Conservation (phyloP, 106 monocot species). For the Platanthera zijinensis region DNA sequence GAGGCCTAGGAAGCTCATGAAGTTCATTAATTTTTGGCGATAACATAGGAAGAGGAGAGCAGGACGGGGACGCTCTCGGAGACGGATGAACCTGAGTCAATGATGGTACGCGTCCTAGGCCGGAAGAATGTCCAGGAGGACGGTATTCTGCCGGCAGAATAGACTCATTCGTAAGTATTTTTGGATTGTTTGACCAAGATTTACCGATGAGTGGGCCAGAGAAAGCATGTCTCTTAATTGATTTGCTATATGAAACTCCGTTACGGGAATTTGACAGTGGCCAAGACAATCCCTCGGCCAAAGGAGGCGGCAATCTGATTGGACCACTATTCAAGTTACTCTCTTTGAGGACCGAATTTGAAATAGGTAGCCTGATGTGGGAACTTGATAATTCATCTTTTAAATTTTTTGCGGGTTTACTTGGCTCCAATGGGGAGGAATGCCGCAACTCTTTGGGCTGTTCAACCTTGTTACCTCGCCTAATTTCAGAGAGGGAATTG, state of each 20-base stretch:
- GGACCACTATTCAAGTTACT: slow-evolving; percentile 37
- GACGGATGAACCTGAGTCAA: slow-evolving; percentile 8
- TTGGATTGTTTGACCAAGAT: slow-evolving; percentile 22
- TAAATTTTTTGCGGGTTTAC: slow-evolving; percentile 18
- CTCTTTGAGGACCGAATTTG: slow-evolving; percentile 47
- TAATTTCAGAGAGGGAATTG: slow-evolving; percentile 10
- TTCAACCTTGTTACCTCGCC: slow-evolving; percentile 11
- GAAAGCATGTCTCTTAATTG: slow-evolving; percentile 44
- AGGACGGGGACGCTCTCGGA: slow-evolving; percentile 18
- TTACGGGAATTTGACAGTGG: slow-evolving; percentile 12
- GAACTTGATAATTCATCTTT: slow-evolving; percentile 22
- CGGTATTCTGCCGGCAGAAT: slow-evolving; percentile 9
- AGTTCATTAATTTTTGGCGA: slow-evolving; percentile 50
- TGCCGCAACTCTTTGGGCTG: slow-evolving; percentile 32
- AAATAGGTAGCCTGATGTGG: slow-evolving; percentile 17
- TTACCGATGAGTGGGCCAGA: slow-evolving; percentile 53
- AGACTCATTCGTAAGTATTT: slow-evolving; percentile 10
- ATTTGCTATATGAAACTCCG: slow-evolving; percentile 35
- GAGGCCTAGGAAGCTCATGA: slow-evolving; percentile 69
- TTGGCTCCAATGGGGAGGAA: slow-evolving; percentile 47
- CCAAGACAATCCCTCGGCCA: slow-evolving; percentile 14
- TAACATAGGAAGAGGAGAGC: slow-evolving; percentile 31
- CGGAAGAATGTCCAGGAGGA: slow-evolving; percentile 1
- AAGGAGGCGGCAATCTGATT: slow-evolving; percentile 27
- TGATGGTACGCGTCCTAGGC: not conserved